Evolutionary conservation across 257 asterid genomes (phyloP).

Genomic region (Apocynum venetum): DNA sequence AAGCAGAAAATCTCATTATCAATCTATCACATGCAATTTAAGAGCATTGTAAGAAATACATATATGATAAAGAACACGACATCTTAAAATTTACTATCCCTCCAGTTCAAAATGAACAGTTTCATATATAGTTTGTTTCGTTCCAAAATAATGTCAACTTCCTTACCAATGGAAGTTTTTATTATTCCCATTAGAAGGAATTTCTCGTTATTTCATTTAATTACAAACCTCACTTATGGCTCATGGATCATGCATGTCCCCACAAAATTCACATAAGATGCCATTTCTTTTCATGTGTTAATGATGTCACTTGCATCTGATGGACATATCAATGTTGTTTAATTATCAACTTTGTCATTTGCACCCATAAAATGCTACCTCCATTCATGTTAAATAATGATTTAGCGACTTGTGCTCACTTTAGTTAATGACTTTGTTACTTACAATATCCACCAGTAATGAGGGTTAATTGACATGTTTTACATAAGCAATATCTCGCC

Average conservation of each 20-base stretch:
- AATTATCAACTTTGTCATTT: background rate
- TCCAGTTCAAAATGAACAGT: background rate
- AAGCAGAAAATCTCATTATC: background rate
- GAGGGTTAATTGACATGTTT: background rate
- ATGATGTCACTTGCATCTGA: background rate
- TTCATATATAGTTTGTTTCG: background rate
- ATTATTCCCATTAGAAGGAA: background rate
- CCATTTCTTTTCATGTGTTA: background rate
- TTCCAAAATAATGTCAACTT: background rate
- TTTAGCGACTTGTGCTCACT: background rate
- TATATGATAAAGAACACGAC: background rate
- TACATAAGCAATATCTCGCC: background rate
- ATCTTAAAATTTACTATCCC: background rate
- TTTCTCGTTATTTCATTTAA: background rate
- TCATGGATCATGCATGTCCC: background rate
- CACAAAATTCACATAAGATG: background rate
- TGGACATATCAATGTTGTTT: background rate
- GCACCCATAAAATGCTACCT: background rate
- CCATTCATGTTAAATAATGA: background rate
- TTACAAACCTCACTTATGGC: background rate
- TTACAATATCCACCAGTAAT: background rate
- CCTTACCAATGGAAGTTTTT: background rate
- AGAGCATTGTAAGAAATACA: background rate
- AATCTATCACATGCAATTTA: background rate
- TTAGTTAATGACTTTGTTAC: background rate